Evolutionary conservation across 2,329 filamentous ascomycete species (phyloP).

Genomic region (Stagonosporopsis cucurbitacearum): DNA sequence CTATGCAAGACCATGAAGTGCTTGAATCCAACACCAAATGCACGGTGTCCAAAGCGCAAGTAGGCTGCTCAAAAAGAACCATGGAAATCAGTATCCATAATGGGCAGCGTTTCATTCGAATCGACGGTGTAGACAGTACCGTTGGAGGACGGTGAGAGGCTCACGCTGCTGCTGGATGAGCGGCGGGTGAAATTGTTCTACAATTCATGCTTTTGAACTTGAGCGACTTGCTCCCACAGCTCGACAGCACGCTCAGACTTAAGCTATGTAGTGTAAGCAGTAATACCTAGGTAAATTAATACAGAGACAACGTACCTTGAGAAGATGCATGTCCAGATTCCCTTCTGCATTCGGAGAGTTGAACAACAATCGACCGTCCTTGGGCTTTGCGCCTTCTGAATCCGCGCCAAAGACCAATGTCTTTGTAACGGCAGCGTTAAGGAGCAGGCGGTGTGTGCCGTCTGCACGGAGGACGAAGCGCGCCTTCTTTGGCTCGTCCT

Average conservation of each 20-base stretch:
- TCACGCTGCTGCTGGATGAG: background rate
- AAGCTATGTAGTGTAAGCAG: slow-evolving; percentile 24
- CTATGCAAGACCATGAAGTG: slow-evolving; percentile 5
- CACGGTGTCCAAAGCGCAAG: background rate
- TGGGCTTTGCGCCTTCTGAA: slow-evolving; percentile 65
- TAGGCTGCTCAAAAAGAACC: background rate
- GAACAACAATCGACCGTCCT: slow-evolving; percentile 73
- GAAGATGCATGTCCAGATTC: slow-evolving; percentile 59
- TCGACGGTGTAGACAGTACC: background rate
- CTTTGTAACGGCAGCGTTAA: slow-evolving; percentile 83
- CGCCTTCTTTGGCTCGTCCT: slow-evolving; percentile 55
- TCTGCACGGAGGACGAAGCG: slow-evolving; percentile 92
- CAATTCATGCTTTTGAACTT: slow-evolving; percentile 31
- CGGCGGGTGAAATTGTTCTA: slow-evolving; percentile 19
- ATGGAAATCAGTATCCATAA: background rate
- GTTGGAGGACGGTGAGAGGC: background rate
- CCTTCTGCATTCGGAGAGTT: slow-evolving; percentile 60
- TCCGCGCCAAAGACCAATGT: slow-evolving; percentile 81
- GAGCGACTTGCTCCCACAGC: slow-evolving; percentile 34
- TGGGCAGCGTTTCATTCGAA: background rate
- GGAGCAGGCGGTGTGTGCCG: slow-evolving; percentile 81
- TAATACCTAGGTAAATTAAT: background rate
- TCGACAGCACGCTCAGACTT: slow-evolving; percentile 32
- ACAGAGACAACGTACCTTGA: slow-evolving; percentile 58
- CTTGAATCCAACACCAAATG: slow-evolving; percentile 1